Conservation (phyloP, 192 early-diverging fungal species). For the Linnemannia schmuckeri region DNA sequence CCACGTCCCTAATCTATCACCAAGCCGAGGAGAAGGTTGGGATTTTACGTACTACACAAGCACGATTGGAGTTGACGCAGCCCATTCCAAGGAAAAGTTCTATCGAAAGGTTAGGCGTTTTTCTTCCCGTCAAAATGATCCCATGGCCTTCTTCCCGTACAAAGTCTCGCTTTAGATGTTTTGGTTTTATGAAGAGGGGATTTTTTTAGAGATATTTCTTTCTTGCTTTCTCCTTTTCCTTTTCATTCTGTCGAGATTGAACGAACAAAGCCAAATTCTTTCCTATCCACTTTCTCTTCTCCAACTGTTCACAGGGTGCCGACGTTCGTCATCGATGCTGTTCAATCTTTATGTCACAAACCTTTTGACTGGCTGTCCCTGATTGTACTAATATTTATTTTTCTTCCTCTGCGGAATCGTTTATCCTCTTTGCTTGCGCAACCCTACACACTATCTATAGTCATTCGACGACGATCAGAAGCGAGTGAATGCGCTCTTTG, state of each 20-base stretch:
- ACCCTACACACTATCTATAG: conserved; percentile 23
- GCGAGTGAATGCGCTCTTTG: conserved; percentile 83
- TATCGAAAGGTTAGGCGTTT: conserved; percentile 63
- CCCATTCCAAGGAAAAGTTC: conserved; percentile 76
- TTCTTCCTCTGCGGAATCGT: neutral
- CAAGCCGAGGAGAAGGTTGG: conserved; percentile 47
- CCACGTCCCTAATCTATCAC: conserved; percentile 34
- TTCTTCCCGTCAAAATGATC: neutral
- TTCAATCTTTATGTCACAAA: neutral
- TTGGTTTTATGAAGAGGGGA: neutral
- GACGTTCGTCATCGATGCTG: neutral
- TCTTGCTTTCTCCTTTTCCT: neutral
- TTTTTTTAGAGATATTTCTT: conserved; percentile 6
- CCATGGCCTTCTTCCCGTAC: neutral
- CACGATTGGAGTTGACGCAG: conserved; percentile 84
- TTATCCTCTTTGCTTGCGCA: neutral
- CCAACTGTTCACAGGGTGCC: neutral
- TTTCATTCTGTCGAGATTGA: neutral
- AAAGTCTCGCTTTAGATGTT: no score
- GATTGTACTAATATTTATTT: neutral
- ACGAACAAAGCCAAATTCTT: neutral
- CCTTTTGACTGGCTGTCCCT: neutral
- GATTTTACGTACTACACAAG: conserved; percentile 96
- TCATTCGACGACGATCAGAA: conserved; percentile 77
- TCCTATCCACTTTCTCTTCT: neutral